Percentiles rank a stretch among this genome's conserved stretches.
These are phyloP conservation scores for Nitzschia putrida DNA, from an alignment of 108 stramenopile species.

Conservation along the genomic window DNA sequence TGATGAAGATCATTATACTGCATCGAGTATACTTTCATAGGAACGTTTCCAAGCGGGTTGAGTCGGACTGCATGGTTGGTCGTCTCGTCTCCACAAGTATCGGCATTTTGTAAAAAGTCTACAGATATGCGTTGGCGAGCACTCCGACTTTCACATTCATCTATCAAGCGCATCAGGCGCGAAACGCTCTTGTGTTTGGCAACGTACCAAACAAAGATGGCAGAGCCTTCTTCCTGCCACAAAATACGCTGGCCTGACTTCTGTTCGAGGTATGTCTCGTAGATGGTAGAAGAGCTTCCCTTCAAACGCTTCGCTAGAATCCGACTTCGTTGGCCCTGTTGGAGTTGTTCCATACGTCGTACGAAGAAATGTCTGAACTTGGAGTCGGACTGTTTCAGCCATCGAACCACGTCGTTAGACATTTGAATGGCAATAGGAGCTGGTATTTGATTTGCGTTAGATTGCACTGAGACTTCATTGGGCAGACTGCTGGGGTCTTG, in stretches of 20 bases:
- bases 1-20: slow-evolving; percentile 28
- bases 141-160: slow-evolving; percentile 49
- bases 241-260: slow-evolving; percentile 53
- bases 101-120: slow-evolving; percentile 6
- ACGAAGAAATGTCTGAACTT: slow-evolving; percentile 51
- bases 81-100: neutral
- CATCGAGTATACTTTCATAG: slow-evolving; percentile 52
- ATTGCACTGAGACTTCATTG: too few species aligned
- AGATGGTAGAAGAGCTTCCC: slow-evolving; percentile 45
- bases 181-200: slow-evolving; percentile 56
- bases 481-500: too few species aligned
- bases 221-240: slow-evolving; percentile 40
- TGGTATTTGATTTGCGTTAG: too few species aligned
- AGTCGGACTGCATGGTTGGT: slow-evolving; percentile 25
- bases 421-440: slow-evolving; percentile 6
- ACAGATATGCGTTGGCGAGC: slow-evolving; percentile 28
- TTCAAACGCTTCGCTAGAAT: slow-evolving; percentile 48
- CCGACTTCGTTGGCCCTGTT: slow-evolving; percentile 40
- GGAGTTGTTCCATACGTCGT: slow-evolving; percentile 43
- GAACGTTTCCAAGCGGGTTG: slow-evolving; percentile 45
- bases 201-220: slow-evolving; percentile 30
- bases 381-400: slow-evolving; percentile 43
- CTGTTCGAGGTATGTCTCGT: slow-evolving; percentile 59
- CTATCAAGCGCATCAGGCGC: slow-evolving; percentile 51
- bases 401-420: slow-evolving; percentile 49